A percentile compares a stretch with the other conserved stretches of the same genome.
Evolutionary conservation across 2,329 filamentous ascomycete genomes (phyloP).

Genomic region (Dothideomycetes sp.): DNA sequence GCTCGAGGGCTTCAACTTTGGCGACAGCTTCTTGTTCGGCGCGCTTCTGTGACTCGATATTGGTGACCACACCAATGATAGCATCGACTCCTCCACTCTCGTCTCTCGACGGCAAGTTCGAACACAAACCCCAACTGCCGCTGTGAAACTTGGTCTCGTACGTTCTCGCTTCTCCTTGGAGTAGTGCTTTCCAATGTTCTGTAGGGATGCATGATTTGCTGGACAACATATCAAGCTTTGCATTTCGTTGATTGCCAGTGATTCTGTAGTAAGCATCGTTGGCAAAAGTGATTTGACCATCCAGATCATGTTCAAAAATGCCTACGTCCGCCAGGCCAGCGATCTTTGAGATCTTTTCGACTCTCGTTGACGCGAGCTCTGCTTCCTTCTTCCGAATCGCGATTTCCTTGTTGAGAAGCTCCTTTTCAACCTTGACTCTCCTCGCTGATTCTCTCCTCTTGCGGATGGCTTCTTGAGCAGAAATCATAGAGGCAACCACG

Average conservation of each 20-base stretch:
- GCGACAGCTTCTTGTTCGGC: conserved; percentile 28
- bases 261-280: conserved; percentile 7
- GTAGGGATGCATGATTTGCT: background rate
- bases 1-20: conserved; percentile 32
- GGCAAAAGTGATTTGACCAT: conserved; percentile 8
- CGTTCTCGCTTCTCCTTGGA: background rate
- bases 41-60: conserved; percentile 19
- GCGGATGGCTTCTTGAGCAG: background rate
- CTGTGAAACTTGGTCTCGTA: background rate
- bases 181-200: background rate
- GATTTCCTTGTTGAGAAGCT: conserved; percentile 4
- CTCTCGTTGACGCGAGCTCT: conserved; percentile 10
- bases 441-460: background rate
- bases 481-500: conserved; percentile 6
- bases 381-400: conserved; percentile 7
- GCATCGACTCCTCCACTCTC: conserved; percentile 14
- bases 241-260: background rate
- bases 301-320: conserved; percentile 13
- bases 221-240: background rate
- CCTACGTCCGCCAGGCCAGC: conserved; percentile 13
- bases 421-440: background rate
- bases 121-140: conserved; percentile 17
- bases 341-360: conserved; percentile 4
- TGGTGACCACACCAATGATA: conserved; percentile 19
- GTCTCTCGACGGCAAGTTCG: conserved; percentile 16